phyloP scores from a whole-genome alignment of 192 early-diverging fungal species.

The Irineochytrium annulatum region DNA sequence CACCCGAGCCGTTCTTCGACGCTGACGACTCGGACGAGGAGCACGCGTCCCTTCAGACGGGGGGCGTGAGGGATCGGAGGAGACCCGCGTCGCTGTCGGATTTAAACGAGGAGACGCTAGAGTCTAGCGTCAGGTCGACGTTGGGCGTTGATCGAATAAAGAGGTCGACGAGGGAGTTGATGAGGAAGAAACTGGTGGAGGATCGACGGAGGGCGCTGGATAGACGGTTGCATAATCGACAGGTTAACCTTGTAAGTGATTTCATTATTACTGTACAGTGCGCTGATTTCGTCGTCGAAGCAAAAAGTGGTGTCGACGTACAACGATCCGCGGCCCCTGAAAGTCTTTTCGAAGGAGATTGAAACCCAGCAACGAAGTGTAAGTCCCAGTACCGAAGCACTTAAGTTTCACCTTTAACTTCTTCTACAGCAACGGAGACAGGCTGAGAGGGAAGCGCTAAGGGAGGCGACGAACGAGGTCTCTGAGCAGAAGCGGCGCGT shows the following conservation, averaged over 20 bases:
- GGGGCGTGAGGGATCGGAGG: background rate
- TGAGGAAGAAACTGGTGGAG: conserved; percentile 2
- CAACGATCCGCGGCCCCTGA: background rate
- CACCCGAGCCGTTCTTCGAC: too few species aligned
- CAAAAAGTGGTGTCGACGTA: conserved; percentile 9
- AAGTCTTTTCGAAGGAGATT: conserved; percentile 3
- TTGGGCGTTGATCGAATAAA: conserved; percentile 2
- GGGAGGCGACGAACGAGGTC: background rate
- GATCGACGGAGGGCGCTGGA: conserved; percentile 10
- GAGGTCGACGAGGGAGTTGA: background rate
- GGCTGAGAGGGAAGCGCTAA: conserved; percentile 3
- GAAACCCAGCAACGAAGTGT: background rate
- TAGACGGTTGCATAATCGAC: background rate
- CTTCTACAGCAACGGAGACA: background rate
- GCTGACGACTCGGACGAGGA: background rate
- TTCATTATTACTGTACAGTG: background rate
- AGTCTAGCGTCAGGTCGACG: background rate
- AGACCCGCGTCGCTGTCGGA: conserved; percentile 3
- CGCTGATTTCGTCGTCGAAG: background rate
- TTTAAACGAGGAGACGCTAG: conserved; percentile 1
- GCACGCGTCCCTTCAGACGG: background rate
- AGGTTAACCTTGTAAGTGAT: conserved; percentile 4
- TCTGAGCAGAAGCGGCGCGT: conserved; percentile 14
- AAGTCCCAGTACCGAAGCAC: background rate
- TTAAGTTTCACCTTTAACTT: background rate